Evolutionary conservation across 148 eudicot species (phyloP), one percentile per base, ranked within the genome.

Genomic region (Camellia sinensis): DNA sequence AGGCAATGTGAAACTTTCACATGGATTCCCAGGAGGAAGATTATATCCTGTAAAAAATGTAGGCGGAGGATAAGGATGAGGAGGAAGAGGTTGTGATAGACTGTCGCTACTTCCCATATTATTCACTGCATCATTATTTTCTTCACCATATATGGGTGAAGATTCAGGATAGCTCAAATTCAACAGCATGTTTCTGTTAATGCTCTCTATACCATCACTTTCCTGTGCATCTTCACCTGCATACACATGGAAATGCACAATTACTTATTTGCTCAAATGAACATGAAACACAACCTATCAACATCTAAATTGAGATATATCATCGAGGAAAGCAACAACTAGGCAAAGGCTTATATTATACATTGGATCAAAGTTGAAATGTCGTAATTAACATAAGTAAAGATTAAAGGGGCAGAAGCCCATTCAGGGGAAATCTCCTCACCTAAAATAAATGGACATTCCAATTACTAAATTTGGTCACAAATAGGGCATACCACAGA

Each of bases 21-120:
- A 96, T 21, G 99, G 98, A 83, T 96, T 93, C 68, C 99, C 98
- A 2, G 94, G 92, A 74, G 95, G 97, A 84, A 97, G 98, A 50
- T 87, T 88, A 84, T 97, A 97, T 17, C 99, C 99, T 37, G 87
- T 86, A 81, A 94, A 94, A 85, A 88, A 91, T 46, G 43, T 85
- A 80, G 84, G 89, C 29, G 88, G 82, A 44, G 85, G 80, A 45
- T 85, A 83, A n/a, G 80, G 85, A 67, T 70, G 70, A 41, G 44
- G 78, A 22, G 75, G 61, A 62, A 29, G 77, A 67, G 69, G 67
- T 37, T 43, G 80, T 10, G 50, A 44, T 52, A 63, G 44, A 74
- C 73, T 83, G 81, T n/a, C 75, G 68, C 13, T 71, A 50, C 54
- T 82, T 67, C 37, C 79, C 9, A 57, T 41, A 4, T 63, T 2